A percentile compares a stretch with the other conserved stretches of the same genome.
Conservation (phyloP, 371 early-diverging fungal genomes). For the Mucor racemosus region DNA sequence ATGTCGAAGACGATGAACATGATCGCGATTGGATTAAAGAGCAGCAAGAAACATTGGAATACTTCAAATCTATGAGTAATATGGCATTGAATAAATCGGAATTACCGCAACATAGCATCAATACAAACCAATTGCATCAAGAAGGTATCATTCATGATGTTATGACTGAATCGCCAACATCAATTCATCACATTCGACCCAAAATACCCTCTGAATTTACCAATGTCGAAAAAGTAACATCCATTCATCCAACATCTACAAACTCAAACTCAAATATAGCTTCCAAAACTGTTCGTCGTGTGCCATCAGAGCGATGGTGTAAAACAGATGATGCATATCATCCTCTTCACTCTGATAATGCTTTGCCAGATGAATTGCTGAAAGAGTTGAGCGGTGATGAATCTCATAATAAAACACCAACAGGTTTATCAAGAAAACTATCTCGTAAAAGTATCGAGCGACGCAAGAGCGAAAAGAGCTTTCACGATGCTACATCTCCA, state of each 20-base stretch:
- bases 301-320: conserved; percentile 50
- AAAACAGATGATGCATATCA: conserved; percentile 10
- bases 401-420: conserved; percentile 24
- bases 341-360: background rate
- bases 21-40: conserved; percentile 29
- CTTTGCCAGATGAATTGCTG: conserved; percentile 29
- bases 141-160: background rate
- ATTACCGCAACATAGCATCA: background rate
- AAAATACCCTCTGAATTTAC: background rate
- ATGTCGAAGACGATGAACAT: conserved; percentile 19
- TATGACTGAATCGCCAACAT: background rate
- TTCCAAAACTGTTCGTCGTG: conserved; percentile 22
- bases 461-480: conserved; percentile 33
- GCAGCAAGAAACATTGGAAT: conserved; percentile 32
- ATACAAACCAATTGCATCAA: background rate
- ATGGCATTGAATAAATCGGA: background rate
- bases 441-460: conserved; percentile 37
- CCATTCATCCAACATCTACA: background rate
- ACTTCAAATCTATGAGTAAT: conserved; percentile 7
- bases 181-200: background rate
- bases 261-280: background rate
- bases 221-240: background rate
- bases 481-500: conserved; percentile 15
- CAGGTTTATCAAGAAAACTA: conserved; percentile 26
- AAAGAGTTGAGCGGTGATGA: conserved; percentile 27